phyloP scores from a whole-genome alignment of 495 filamentous ascomycete genomes.

The Letharia lupina region DNA sequence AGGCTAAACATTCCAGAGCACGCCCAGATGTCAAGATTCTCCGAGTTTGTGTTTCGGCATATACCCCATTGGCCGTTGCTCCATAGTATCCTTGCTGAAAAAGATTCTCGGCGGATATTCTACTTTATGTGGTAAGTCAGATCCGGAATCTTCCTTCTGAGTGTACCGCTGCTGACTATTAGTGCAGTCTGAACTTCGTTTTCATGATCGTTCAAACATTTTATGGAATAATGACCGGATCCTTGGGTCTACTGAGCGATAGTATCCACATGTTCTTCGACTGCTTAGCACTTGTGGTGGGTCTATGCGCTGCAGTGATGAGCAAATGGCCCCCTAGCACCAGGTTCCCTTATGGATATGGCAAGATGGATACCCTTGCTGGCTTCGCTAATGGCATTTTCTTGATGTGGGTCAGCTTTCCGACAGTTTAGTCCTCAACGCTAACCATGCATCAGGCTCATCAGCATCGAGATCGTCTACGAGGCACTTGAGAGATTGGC shows the following conservation, averaged over 20 bases:
- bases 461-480: conserved; percentile 93
- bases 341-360: conserved; percentile 88
- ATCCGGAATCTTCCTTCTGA: conserved; percentile 6
- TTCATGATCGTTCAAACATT: conserved; percentile 95
- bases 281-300: conserved; percentile 84
- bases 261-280: conserved; percentile 99
- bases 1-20: conserved; percentile 19
- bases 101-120: conserved; percentile 90
- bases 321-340: conserved; percentile 91
- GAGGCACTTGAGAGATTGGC: conserved; percentile 83
- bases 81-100: conserved; percentile 78
- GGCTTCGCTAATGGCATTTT: conserved; percentile 97
- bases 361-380: conserved; percentile 92
- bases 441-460: conserved; percentile 50
- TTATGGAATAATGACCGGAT: conserved; percentile 88
- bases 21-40: conserved; percentile 46
- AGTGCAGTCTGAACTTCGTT: conserved; percentile 69
- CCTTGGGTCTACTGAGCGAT: conserved; percentile 87
- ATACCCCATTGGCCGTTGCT: conserved; percentile 65
- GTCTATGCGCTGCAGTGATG: conserved; percentile 90
- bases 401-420: conserved; percentile 58
- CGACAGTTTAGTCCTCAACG: neutral
- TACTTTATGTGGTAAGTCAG: conserved; percentile 81
- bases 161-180: conserved; percentile 17
- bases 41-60: conserved; percentile 54